These are phyloP conservation scores for Debaryomyces castellii DNA, from an alignment of 805 yeast genomes.

Conservation along the genomic window DNA sequence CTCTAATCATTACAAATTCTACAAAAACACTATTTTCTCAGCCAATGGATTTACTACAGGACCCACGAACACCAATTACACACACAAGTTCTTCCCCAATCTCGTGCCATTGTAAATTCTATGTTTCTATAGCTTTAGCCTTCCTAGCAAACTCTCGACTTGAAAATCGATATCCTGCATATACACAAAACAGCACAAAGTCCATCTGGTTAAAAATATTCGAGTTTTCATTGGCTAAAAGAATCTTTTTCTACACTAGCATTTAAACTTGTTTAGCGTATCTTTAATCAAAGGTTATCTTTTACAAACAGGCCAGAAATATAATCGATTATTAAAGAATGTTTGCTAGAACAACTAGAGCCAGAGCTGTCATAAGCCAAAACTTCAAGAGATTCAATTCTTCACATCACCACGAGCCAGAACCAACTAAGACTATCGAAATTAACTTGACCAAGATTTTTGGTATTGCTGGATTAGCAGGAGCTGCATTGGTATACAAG, in stretches of 20 bases:
- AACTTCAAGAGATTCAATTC: slow-evolving; percentile 20
- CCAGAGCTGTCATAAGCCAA: slow-evolving; percentile 7
- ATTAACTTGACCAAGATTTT: slow-evolving; percentile 41
- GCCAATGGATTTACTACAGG: too few relatives aligned
- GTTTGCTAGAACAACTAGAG: slow-evolving; percentile 9
- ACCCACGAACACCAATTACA: too few relatives aligned
- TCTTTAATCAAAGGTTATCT: neutral
- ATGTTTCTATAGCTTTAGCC: too few relatives aligned
- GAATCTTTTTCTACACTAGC: neutral
- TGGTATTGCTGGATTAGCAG: slow-evolving; percentile 41
- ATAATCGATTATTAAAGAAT: slow-evolving; percentile 3
- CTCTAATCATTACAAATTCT: too few relatives aligned
- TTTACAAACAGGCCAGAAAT: neutral
- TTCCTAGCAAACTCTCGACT: too few relatives aligned
- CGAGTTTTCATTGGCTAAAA: slow-evolving; percentile 2
- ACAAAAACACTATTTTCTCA: too few relatives aligned
- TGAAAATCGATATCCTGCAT: too few relatives aligned
- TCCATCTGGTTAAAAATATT: neutral
- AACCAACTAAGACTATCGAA: slow-evolving; percentile 29
- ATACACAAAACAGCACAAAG: neutral
- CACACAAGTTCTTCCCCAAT: too few relatives aligned
- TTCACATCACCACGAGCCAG: slow-evolving; percentile 14
- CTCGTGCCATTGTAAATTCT: too few relatives aligned
- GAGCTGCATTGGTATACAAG: slow-evolving; percentile 33
- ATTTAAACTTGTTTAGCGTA: neutral